phyloP scores from a whole-genome alignment of 176 grass and related monocot genomes.

The Oryza brachyantha region DNA sequence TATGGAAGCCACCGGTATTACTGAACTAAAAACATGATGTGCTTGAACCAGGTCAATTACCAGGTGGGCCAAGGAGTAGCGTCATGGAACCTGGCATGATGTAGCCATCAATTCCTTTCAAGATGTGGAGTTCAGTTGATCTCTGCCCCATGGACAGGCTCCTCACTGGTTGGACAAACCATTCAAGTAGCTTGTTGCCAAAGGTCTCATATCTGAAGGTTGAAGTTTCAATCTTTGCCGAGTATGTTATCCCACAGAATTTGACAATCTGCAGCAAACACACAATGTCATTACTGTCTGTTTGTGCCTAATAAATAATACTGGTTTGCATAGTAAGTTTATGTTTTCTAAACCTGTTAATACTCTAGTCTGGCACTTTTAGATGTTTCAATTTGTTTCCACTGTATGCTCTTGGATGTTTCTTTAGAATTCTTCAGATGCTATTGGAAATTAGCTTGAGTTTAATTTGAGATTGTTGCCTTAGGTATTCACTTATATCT shows the following conservation, averaged over 20 bases:
- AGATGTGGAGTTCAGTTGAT: constrained; percentile 6
- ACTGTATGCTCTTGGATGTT: too few relatives aligned
- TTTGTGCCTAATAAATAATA: background rate
- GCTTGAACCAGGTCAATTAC: constrained; percentile 13
- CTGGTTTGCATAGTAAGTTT: too few relatives aligned
- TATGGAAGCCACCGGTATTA: too few relatives aligned
- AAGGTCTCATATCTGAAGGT: constrained; percentile 35
- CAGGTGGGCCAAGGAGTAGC: constrained; percentile 27
- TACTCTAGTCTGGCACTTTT: too few relatives aligned
- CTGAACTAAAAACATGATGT: background rate
- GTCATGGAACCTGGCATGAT: constrained; percentile 31
- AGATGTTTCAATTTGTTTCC: too few relatives aligned
- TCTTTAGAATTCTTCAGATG: too few relatives aligned
- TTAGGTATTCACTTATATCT: too few relatives aligned
- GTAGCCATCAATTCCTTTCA: constrained; percentile 35
- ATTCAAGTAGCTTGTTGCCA: constrained; percentile 27
- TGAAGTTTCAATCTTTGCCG: background rate
- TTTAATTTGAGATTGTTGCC: too few relatives aligned
- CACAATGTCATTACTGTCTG: background rate
- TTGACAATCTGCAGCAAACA: constrained; percentile 9
- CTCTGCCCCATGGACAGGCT: constrained; percentile 21
- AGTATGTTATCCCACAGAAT: constrained; percentile 29
- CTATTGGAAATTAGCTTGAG: too few relatives aligned
- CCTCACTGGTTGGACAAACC: constrained; percentile 20
- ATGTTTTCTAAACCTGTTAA: too few relatives aligned